Percentiles rank a stretch among this genome's conserved stretches.
Evolutionary conservation across 2,329 filamentous ascomycete species (phyloP).

Genomic region (Cladosporium sp.): DNA sequence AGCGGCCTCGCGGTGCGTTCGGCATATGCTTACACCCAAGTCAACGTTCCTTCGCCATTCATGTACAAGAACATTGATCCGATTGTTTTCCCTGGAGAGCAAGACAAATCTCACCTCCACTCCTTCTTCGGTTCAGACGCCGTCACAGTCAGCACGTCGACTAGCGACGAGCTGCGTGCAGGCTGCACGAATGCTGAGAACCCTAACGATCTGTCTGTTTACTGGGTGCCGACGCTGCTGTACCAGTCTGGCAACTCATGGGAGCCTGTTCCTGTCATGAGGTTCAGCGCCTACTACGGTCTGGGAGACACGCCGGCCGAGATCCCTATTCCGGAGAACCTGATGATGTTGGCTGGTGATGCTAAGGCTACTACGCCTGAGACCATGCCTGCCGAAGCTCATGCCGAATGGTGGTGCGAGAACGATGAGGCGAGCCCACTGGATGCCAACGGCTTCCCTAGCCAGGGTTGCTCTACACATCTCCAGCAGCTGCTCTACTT

Average conservation of each 20-base stretch:
- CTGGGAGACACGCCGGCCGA: slow-evolving; percentile 38
- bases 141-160: slow-evolving; percentile 37
- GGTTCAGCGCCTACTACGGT: slow-evolving; percentile 47
- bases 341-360: slow-evolving; percentile 40
- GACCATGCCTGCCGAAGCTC: slow-evolving; percentile 18
- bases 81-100: slow-evolving; percentile 39
- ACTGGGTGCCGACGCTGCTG: slow-evolving; percentile 28
- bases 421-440: slow-evolving; percentile 8
- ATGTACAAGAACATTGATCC: slow-evolving; percentile 46
- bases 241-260: slow-evolving; percentile 5
- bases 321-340: slow-evolving; percentile 43
- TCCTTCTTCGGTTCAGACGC: slow-evolving; percentile 45
- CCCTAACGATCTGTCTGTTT: slow-evolving; percentile 45
- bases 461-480: slow-evolving; percentile 39
- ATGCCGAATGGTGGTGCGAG: slow-evolving; percentile 38
- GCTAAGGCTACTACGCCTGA: slow-evolving; percentile 34
- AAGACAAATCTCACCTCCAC: slow-evolving; percentile 40
- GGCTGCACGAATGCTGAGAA: slow-evolving; percentile 46
- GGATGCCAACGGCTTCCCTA: slow-evolving; percentile 28
- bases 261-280: slow-evolving; percentile 19
- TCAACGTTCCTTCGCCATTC: slow-evolving; percentile 32
- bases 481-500: slow-evolving; percentile 45
- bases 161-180: slow-evolving; percentile 36
- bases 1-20: slow-evolving; percentile 24
- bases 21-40: slow-evolving; percentile 32